Evolutionary conservation across 1,284 basidiomycete genomes (phyloP).

Genomic region (Ceratobasidium sp.): DNA sequence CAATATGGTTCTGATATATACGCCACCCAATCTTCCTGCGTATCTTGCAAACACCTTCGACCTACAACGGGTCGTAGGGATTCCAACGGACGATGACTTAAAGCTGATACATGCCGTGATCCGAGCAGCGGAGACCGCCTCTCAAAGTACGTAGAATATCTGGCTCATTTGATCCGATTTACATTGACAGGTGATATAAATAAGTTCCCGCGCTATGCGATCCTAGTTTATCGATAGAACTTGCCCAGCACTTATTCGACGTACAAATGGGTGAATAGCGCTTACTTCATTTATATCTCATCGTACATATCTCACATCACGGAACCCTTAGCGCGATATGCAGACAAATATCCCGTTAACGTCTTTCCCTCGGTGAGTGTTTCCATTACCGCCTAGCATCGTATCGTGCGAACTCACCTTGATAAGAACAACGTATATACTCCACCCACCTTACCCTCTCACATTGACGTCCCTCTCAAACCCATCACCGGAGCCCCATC

Average conservation of each 20-base stretch:
- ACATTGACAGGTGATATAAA: background rate
- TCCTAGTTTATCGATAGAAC: background rate
- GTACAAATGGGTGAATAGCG: constrained; percentile 1
- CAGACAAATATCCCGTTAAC: background rate
- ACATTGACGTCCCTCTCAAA: background rate
- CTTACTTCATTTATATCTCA: background rate
- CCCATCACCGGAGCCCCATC: constrained; percentile 15
- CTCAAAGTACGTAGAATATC: too few species aligned
- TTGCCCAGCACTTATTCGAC: constrained; percentile 15
- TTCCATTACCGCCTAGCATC: background rate
- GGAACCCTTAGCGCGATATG: background rate
- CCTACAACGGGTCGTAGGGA: background rate
- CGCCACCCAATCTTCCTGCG: background rate
- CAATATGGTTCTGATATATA: background rate
- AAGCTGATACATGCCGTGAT: constrained; percentile 14
- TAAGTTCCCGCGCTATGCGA: background rate
- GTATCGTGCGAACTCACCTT: too few species aligned
- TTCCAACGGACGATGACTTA: background rate
- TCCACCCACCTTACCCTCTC: background rate
- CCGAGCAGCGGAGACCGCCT: background rate
- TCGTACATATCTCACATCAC: background rate
- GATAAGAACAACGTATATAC: background rate
- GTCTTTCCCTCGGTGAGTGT: background rate
- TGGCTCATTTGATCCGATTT: too few species aligned
- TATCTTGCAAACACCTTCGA: background rate